Conservation (phyloP, 306 rosid genomes). For the Citrullus colocynthis region DNA sequence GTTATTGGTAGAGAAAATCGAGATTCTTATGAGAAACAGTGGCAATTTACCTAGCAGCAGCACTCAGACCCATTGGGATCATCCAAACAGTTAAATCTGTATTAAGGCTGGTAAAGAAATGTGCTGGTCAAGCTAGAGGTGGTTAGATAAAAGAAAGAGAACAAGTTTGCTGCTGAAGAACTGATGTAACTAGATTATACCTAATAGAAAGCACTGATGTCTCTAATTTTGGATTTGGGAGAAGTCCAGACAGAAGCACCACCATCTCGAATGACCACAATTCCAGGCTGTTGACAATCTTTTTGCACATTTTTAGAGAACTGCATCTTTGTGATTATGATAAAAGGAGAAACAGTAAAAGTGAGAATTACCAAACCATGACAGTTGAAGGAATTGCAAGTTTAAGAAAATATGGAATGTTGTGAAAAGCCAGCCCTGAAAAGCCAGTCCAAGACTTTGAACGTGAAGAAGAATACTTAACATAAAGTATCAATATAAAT, state of each 20-base stretch:
- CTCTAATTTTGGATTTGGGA: slow-evolving; percentile 53
- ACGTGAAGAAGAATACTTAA: slow-evolving; percentile 42
- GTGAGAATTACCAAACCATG: slow-evolving; percentile 58
- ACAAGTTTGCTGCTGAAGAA: not conserved
- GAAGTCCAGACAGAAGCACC: slow-evolving; percentile 58
- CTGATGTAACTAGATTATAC: slow-evolving; percentile 12
- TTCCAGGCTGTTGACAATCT: slow-evolving; percentile 38
- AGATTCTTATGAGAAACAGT: not conserved
- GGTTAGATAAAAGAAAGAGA: not conserved
- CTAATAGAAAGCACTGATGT: slow-evolving; percentile 60
- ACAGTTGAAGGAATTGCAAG: slow-evolving; percentile 55
- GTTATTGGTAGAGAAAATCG: not conserved
- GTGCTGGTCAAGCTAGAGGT: not conserved
- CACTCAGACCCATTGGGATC: slow-evolving; percentile 66
- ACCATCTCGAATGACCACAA: slow-evolving; percentile 52
- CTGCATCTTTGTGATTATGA: not conserved
- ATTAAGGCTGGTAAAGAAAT: slow-evolving; percentile 35
- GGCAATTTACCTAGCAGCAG: slow-evolving; percentile 49
- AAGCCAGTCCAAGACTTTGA: slow-evolving; percentile 57
- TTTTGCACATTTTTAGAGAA: not conserved
- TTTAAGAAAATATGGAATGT: slow-evolving; percentile 25
- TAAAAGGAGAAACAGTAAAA: not conserved
- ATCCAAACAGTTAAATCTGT: slow-evolving; percentile 49
- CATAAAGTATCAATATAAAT: slow-evolving; percentile 31
- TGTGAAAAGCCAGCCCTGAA: slow-evolving; percentile 35